Conservation (phyloP, 495 filamentous ascomycete species). For the Penicillium waksmanii region DNA sequence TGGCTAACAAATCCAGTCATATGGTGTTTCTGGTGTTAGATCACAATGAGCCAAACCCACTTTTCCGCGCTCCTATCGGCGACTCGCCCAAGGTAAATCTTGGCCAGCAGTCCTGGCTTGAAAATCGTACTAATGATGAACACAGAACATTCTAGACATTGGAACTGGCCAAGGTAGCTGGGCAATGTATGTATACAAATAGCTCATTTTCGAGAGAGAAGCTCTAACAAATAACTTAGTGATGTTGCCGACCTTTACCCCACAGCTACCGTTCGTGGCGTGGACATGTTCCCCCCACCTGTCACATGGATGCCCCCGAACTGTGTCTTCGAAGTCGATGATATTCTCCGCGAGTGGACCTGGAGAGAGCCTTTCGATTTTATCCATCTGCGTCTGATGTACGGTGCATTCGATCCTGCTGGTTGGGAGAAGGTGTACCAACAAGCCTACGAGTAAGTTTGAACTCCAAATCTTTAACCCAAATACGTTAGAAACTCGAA, state of each 20-base stretch:
- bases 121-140: not conserved
- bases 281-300: not conserved
- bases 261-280: not conserved
- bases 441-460: conserved; percentile 2
- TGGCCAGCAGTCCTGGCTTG: not conserved
- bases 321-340: not conserved
- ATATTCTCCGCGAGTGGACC: not conserved
- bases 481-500: not conserved
- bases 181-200: conserved; percentile 10
- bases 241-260: conserved; percentile 15
- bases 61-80: conserved; percentile 12
- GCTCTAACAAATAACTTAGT: conserved; percentile 4
- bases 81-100: not conserved
- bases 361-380: conserved; percentile 1
- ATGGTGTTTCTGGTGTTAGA: conserved; percentile 7
- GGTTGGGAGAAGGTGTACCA: not conserved
- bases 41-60: conserved; percentile 6
- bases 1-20: not conserved
- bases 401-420: conserved; percentile 2
- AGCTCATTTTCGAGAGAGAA: not conserved
- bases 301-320: conserved; percentile 3
- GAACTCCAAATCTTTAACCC: not conserved
- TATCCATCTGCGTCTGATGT: not conserved
- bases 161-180: conserved; percentile 18
- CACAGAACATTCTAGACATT: conserved; percentile 26